These are phyloP conservation scores for Ceratobasidium sp. DNA, from an alignment of 1,284 basidiomycete species.

Conservation along the genomic window DNA sequence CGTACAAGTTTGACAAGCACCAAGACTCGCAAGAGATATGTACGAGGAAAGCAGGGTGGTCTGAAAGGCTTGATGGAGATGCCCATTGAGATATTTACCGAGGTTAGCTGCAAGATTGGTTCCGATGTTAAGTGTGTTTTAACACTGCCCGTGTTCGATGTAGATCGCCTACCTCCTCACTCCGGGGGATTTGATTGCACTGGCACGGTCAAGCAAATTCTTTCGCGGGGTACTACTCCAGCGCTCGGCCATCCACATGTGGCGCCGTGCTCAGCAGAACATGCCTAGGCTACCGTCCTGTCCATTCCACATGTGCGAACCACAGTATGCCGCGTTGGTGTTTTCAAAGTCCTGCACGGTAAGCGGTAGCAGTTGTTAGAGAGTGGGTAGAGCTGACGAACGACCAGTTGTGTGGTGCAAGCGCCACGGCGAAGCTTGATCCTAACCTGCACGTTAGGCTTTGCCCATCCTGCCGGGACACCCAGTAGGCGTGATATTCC, in stretches of 20 bases:
- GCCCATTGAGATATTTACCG: constrained; percentile 6
- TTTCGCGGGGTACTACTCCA: not conserved
- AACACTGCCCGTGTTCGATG: too few species aligned
- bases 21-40: not conserved
- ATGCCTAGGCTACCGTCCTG: constrained; percentile 5
- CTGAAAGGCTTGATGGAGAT: constrained; percentile 20
- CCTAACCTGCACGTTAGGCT: not conserved
- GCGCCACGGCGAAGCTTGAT: not conserved
- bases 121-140: not conserved
- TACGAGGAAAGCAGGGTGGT: not conserved
- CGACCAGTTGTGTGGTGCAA: not conserved
- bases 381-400: not conserved
- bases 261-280: not conserved
- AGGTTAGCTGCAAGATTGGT: not conserved
- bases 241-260: not conserved
- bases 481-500: not conserved
- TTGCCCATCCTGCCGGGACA: constrained; percentile 5
- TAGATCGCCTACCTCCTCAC: constrained; percentile 2
- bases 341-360: constrained; percentile 16
- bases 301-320: constrained; percentile 11
- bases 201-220: not conserved
- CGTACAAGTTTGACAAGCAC: too few species aligned
- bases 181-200: not conserved
- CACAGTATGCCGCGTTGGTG: constrained; percentile 14
- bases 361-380: not conserved